phyloP scores from a whole-genome alignment of 345 rosid genomes.

The Odontarrhena argentea region DNA sequence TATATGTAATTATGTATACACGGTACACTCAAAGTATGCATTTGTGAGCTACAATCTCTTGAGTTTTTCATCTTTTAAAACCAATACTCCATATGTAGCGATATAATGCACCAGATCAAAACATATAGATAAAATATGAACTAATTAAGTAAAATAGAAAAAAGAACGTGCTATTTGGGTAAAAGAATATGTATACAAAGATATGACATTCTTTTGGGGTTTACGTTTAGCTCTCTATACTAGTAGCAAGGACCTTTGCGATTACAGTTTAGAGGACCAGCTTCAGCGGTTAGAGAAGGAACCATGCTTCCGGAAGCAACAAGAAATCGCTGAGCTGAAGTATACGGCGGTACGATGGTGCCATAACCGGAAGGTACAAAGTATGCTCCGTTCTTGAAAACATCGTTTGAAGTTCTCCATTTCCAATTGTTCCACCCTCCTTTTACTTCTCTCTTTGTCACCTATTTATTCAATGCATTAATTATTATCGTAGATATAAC shows the following conservation, averaged over 20 bases:
- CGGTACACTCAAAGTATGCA: background rate
- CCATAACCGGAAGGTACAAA: slow-evolving; percentile 89
- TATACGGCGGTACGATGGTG: slow-evolving; percentile 55
- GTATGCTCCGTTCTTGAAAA: slow-evolving; percentile 79
- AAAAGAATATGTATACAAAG: slow-evolving; percentile 17
- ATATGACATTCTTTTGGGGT: background rate
- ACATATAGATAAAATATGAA: background rate
- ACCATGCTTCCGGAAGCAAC: slow-evolving; percentile 62
- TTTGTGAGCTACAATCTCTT: background rate
- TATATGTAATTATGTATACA: background rate
- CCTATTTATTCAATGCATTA: slow-evolving; percentile 46
- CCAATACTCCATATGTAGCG: background rate
- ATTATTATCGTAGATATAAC: background rate
- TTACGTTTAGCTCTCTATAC: background rate
- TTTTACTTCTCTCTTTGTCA: slow-evolving; percentile 74
- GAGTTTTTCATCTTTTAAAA: background rate
- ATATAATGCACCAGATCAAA: background rate
- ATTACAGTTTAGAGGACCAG: slow-evolving; percentile 67
- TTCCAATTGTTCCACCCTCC: slow-evolving; percentile 69
- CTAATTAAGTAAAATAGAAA: slow-evolving; percentile 10
- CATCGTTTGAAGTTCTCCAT: slow-evolving; percentile 82
- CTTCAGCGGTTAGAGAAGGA: slow-evolving; percentile 67
- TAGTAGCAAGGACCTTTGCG: slow-evolving; percentile 46
- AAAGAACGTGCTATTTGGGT: background rate
- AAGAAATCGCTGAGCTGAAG: slow-evolving; percentile 51